Percentiles rank a stretch among this genome's conserved stretches.
Evolutionary conservation across 371 early-diverging fungal genomes (phyloP).

Genomic region (Batkoa obscura): DNA sequence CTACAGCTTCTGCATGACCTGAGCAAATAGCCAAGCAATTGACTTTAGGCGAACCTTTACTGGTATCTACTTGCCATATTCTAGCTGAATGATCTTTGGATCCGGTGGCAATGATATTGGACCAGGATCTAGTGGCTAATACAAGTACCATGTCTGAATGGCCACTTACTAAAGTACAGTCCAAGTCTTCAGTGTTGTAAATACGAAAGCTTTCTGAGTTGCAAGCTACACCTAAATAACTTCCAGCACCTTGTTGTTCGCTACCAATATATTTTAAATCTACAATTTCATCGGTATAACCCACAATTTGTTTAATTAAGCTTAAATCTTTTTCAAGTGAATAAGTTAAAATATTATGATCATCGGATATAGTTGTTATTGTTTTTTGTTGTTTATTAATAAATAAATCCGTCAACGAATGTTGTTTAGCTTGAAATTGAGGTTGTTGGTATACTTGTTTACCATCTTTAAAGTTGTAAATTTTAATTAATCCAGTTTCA

Average conservation of each 20-base stretch:
- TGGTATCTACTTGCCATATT: slow-evolving; percentile 43
- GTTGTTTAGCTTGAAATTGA: slow-evolving; percentile 31
- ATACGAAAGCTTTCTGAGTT: slow-evolving; percentile 80
- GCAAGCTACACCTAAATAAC: slow-evolving; percentile 67
- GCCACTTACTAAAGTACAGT: slow-evolving; percentile 71
- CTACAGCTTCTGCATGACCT: slow-evolving; percentile 84
- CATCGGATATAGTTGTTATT: slow-evolving; percentile 44
- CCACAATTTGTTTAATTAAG: slow-evolving; percentile 65
- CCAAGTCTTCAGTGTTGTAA: slow-evolving; percentile 55
- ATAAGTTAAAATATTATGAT: slow-evolving; percentile 77
- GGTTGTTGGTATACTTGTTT: slow-evolving; percentile 33
- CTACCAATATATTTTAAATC: slow-evolving; percentile 63
- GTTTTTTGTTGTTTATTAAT: slow-evolving; percentile 11
- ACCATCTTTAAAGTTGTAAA: slow-evolving; percentile 50
- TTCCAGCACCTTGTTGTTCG: slow-evolving; percentile 15
- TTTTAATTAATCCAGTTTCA: slow-evolving; percentile 40
- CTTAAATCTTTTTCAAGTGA: slow-evolving; percentile 25
- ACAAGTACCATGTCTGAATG: slow-evolving; percentile 75
- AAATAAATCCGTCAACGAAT: slow-evolving; percentile 43
- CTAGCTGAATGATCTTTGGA: slow-evolving; percentile 75
- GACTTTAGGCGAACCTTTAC: slow-evolving; percentile 22
- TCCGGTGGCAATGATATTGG: slow-evolving; percentile 56
- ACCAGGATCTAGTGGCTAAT: slow-evolving; percentile 41
- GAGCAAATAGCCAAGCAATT: slow-evolving; percentile 45
- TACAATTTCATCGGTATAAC: slow-evolving; percentile 89